Conservation (phyloP, 2,329 filamentous ascomycete species). For the Anthostomella pinea region DNA sequence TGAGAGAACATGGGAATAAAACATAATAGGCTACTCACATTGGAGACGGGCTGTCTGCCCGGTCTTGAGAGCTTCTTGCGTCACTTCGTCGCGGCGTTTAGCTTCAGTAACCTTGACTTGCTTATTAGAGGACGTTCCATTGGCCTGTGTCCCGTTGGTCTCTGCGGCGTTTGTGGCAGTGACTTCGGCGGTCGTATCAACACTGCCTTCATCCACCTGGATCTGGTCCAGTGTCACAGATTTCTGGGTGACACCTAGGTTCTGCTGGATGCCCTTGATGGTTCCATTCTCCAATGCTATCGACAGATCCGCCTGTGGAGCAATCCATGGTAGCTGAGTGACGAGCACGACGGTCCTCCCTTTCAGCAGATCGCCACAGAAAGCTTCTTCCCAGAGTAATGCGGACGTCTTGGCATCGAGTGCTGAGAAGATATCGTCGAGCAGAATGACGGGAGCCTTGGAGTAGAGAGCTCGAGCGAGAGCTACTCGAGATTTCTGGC, state of each 20-base stretch:
- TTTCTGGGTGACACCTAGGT: constrained; percentile 44
- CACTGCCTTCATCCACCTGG: constrained; percentile 33
- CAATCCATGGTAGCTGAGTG: constrained; percentile 54
- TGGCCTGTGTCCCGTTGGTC: constrained; percentile 13
- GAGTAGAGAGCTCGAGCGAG: constrained; percentile 58
- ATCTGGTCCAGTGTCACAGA: constrained; percentile 43
- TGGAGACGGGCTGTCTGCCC: constrained; percentile 44
- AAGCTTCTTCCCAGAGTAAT: constrained; percentile 54
- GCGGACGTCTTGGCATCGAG: constrained; percentile 58
- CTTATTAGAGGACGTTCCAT: constrained; percentile 18
- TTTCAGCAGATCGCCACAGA: constrained; percentile 52
- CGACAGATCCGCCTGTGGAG: constrained; percentile 47
- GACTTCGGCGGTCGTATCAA: constrained; percentile 29
- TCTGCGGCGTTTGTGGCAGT: constrained; percentile 15
- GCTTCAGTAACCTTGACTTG: constrained; percentile 34
- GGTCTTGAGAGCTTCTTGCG: constrained; percentile 48
- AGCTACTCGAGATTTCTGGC: constrained; percentile 55
- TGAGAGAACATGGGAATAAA: no score
- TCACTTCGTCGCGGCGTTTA: constrained; percentile 40
- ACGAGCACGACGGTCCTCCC: constrained; percentile 56
- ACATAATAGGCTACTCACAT: no score
- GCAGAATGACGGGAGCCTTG: constrained; percentile 50
- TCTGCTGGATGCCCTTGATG: constrained; percentile 39
- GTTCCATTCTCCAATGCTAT: constrained; percentile 46
- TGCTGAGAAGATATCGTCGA: constrained; percentile 60